A percentile compares a stretch with the other conserved stretches of the same genome.
Evolutionary conservation across 768 basidiomycete species (phyloP).

Genomic region (Amanita muscaria): DNA sequence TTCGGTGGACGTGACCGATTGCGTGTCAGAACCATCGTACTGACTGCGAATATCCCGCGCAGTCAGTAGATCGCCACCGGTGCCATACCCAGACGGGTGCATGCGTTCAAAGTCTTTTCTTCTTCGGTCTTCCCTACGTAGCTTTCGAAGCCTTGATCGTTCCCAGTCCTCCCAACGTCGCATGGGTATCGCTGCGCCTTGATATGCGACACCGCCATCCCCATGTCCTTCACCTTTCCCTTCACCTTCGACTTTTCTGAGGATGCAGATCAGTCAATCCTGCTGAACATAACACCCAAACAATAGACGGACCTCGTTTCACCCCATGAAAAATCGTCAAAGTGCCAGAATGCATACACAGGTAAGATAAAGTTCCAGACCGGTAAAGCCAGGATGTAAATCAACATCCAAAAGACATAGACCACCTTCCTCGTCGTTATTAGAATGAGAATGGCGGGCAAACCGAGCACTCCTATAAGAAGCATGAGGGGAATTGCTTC

Average conservation of each 20-base stretch:
- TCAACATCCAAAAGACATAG: conserved; percentile 97
- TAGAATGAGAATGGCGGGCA: conserved; percentile 87
- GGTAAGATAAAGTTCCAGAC: conserved; percentile 96
- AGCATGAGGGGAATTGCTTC: conserved; percentile 92
- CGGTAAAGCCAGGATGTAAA: conserved; percentile 87
- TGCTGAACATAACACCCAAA: background rate
- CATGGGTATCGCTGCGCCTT: conserved; percentile 67
- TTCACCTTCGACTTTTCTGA: conserved; percentile 93
- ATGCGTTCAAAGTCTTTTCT: conserved; percentile 72
- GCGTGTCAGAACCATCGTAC: conserved; percentile 73
- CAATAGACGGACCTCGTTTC: conserved; percentile 70
- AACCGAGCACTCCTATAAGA: conserved; percentile 82
- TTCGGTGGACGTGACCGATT: conserved; percentile 78
- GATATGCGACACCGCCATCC: conserved; percentile 42
- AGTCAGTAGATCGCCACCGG: conserved; percentile 51
- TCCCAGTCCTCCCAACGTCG: conserved; percentile 99
- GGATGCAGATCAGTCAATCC: conserved; percentile 11
- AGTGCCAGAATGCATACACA: conserved; percentile 97
- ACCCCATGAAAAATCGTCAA: conserved; percentile 99
- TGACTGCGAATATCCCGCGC: conserved; percentile 51
- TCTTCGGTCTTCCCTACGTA: conserved; percentile 79
- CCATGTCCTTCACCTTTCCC: conserved; percentile 72
- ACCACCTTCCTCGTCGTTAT: conserved; percentile 92
- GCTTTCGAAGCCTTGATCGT: conserved; percentile 83
- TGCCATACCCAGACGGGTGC: conserved; percentile 59